phyloP scores from a whole-genome alignment of 2,329 filamentous ascomycete species.

The Microsporum canis region DNA sequence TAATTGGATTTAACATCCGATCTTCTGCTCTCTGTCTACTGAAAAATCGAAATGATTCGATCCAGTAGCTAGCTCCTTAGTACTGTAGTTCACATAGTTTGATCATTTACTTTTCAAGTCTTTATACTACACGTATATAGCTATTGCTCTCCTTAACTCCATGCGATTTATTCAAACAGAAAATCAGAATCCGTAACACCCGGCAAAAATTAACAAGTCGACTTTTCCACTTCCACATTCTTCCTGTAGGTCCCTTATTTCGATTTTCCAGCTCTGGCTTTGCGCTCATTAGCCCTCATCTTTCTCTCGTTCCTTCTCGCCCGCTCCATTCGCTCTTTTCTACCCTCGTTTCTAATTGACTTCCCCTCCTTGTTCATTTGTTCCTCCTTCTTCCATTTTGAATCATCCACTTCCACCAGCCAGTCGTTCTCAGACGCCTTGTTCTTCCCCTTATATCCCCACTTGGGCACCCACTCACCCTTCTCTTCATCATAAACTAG shows the following conservation, averaged over 20 bases:
- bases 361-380: constrained; percentile 44
- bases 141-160: neutral
- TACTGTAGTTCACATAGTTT: neutral
- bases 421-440: constrained; percentile 74
- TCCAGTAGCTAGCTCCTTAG: neutral
- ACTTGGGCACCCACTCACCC: constrained; percentile 84
- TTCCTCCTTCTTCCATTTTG: constrained; percentile 58
- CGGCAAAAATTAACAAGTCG: neutral
- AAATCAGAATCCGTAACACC: neutral
- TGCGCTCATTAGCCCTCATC: constrained; percentile 55
- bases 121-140: neutral
- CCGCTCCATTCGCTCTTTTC: constrained; percentile 57
- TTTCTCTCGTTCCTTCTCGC: constrained; percentile 53
- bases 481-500: constrained; percentile 72
- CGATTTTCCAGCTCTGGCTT: constrained; percentile 18
- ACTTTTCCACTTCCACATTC: neutral
- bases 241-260: neutral
- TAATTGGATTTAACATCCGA: neutral
- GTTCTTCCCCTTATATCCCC: constrained; percentile 87
- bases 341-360: constrained; percentile 54
- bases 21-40: neutral
- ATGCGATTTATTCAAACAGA: neutral
- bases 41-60: too few relatives aligned
- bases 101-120: neutral
- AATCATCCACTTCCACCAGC: constrained; percentile 82